Conservation (phyloP, 208 protist genomes). For the Acanthamoeba rhysodes region DNA sequence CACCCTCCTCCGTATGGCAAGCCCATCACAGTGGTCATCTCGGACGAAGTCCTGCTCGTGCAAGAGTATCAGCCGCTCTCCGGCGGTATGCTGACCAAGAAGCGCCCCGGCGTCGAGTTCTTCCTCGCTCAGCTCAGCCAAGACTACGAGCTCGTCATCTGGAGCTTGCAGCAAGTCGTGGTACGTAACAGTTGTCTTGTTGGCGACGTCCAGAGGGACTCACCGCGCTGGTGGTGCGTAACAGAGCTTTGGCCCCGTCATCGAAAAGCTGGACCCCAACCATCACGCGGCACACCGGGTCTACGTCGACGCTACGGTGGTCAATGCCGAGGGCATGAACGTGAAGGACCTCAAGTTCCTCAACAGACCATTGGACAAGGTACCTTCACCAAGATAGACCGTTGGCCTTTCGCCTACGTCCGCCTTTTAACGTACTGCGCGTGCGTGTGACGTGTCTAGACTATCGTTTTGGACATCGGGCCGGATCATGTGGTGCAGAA, state of each 20-base stretch:
- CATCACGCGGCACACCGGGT: background rate
- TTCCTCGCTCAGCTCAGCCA: slow-evolving; percentile 19
- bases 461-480: background rate
- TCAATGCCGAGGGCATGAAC: slow-evolving; percentile 6
- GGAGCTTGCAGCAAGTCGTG: background rate
- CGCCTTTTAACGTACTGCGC: background rate
- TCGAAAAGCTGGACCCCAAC: slow-evolving; percentile 56
- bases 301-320: slow-evolving; percentile 13
- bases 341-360: slow-evolving; percentile 24
- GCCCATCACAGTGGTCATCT: slow-evolving; percentile 3
- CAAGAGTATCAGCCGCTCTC: slow-evolving; percentile 9
- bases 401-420: background rate
- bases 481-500: background rate
- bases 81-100: slow-evolving; percentile 27
- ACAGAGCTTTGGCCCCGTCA: background rate
- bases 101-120: slow-evolving; percentile 48
- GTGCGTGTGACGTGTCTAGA: background rate
- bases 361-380: slow-evolving; percentile 18
- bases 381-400: background rate
- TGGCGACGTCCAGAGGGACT: no score
- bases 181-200: background rate
- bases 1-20: slow-evolving; percentile 41
- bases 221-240: background rate
- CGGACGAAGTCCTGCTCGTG: background rate
- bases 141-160: slow-evolving; percentile 26